Percentiles rank a stretch among this genome's conserved stretches.
These are phyloP conservation scores for Metschnikowia proteae DNA, from an alignment of 805 yeast genomes.

Conservation along the genomic window DNA sequence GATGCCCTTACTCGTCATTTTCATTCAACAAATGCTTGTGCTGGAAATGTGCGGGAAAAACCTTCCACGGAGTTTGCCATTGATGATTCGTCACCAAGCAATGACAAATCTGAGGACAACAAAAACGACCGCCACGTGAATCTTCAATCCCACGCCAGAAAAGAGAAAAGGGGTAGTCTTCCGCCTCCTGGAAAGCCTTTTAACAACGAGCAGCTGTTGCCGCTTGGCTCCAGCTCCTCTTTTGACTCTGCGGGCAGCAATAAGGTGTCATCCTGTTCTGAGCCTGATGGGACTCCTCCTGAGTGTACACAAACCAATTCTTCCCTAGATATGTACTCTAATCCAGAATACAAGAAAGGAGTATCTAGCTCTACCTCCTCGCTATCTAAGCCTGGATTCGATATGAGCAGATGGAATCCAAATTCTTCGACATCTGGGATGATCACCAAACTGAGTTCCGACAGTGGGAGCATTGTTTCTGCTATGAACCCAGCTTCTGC, in stretches of 20 bases:
- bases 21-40: constrained; percentile 42
- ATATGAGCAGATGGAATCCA: constrained; percentile 12
- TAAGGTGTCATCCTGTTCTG: constrained; percentile 3
- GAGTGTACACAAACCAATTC: neutral
- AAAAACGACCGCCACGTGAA: neutral
- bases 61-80: neutral
- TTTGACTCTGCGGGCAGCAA: constrained; percentile 7
- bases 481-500: neutral
- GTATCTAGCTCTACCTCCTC: neutral
- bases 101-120: constrained; percentile 4
- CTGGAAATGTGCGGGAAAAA: constrained; percentile 8
- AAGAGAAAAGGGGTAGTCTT: neutral
- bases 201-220: constrained; percentile 14
- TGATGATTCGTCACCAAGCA: constrained; percentile 3
- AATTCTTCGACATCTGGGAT: neutral
- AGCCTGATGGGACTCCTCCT: constrained; percentile 2
- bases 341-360: neutral
- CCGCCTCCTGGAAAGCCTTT: constrained; percentile 5
- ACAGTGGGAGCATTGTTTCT: neutral
- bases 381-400: constrained; percentile 6
- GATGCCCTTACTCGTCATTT: constrained; percentile 73
- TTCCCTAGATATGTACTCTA: neutral
- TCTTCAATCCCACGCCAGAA: neutral
- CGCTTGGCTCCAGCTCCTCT: constrained; percentile 11
- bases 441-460: neutral